Percentiles rank a stretch among this genome's conserved stretches.
Evolutionary conservation across 2,329 filamentous ascomycete genomes (phyloP).

Genomic region (Apiospora aurea): DNA sequence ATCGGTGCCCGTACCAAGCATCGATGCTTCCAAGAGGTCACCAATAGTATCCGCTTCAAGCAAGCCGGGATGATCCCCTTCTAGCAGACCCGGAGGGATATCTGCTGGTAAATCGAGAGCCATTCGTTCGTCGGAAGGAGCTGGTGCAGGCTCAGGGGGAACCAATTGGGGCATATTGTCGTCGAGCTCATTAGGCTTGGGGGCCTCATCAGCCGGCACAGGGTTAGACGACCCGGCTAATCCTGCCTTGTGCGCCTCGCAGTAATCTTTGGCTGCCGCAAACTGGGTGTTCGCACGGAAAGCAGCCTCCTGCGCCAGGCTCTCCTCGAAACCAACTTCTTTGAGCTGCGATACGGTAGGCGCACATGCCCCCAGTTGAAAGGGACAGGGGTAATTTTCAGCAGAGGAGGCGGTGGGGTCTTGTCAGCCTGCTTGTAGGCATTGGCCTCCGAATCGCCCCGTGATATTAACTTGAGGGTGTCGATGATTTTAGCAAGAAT

Average conservation of each 20-base stretch:
- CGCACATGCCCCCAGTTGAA: constrained; percentile 55
- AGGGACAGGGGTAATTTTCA: constrained; percentile 51
- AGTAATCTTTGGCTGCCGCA: constrained; percentile 75
- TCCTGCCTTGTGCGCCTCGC: constrained; percentile 65
- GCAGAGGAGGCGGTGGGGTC: constrained; percentile 44
- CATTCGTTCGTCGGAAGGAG: constrained; percentile 35
- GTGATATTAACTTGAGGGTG: constrained; percentile 79
- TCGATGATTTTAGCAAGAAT: constrained; percentile 83
- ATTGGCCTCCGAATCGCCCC: constrained; percentile 76
- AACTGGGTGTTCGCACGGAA: constrained; percentile 79
- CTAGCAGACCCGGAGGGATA: constrained; percentile 34
- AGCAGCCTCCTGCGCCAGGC: constrained; percentile 78
- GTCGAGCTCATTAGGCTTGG: constrained; percentile 34
- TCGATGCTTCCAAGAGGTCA: neutral
- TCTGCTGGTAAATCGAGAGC: constrained; percentile 37
- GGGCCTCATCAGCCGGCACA: constrained; percentile 65
- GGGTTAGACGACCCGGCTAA: constrained; percentile 69
- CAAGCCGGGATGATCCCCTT: constrained; percentile 31
- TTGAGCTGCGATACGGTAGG: constrained; percentile 43
- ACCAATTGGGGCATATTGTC: constrained; percentile 29
- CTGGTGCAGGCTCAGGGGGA: neutral
- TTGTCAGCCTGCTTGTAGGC: constrained; percentile 70
- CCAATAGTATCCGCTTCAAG: neutral
- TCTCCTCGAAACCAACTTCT: constrained; percentile 47
- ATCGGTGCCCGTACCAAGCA: neutral